Conservation (phyloP, 169 alveolate species). For the Cryptosporidium meleagridis region DNA sequence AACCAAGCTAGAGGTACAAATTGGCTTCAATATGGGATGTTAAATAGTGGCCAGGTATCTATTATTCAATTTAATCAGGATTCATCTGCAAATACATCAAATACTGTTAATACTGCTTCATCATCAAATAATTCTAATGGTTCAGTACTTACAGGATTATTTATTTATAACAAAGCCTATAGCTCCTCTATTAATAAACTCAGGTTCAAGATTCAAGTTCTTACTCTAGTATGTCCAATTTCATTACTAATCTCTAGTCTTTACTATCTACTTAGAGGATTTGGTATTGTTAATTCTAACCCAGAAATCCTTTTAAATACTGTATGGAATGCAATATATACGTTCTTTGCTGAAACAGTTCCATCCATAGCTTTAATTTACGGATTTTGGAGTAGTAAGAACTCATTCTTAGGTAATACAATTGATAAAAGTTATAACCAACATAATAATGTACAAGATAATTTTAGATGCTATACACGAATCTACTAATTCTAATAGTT, state of each 20-base stretch:
- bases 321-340: constrained; percentile 8
- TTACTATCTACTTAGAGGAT: background rate
- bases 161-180: constrained; percentile 2
- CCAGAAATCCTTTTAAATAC: background rate
- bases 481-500: background rate
- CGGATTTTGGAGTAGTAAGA: constrained; percentile 58
- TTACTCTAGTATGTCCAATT: constrained; percentile 53
- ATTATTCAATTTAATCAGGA: background rate
- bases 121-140: background rate
- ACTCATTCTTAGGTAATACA: background rate
- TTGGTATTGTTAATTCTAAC: background rate
- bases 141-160: background rate
- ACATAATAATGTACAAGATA: background rate
- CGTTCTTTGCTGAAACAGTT: background rate
- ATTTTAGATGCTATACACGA: constrained; percentile 23
- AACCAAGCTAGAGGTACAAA: background rate
- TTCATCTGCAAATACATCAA: background rate
- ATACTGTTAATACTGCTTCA: background rate
- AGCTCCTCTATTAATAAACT: constrained; percentile 14
- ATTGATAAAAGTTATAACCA: background rate
- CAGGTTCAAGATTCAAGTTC: constrained; percentile 28
- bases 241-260: constrained; percentile 6
- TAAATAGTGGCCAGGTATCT: background rate
- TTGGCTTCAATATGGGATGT: background rate
- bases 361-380: constrained; percentile 28